Percentiles rank a stretch among this genome's conserved stretches.
Evolutionary conservation across 371 early-diverging fungal genomes (phyloP).

Genomic region (Actinomucor elegans): DNA sequence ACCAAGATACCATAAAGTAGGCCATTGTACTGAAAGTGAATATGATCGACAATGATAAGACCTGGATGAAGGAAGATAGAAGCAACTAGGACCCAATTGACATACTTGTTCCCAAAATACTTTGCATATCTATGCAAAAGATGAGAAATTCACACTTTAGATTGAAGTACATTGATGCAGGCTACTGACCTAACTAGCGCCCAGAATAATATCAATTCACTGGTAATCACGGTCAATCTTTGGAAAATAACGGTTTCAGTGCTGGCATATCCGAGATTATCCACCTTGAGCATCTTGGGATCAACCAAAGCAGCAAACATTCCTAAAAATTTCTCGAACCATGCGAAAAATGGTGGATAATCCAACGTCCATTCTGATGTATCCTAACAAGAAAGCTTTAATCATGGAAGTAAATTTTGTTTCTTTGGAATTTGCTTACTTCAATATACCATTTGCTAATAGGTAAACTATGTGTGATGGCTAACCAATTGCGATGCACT

Average conservation of each 20-base stretch:
- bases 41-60: conserved; percentile 81
- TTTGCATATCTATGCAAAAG: conserved; percentile 38
- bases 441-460: conserved; percentile 88
- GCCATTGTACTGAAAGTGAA: conserved; percentile 98
- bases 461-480: conserved; percentile 87
- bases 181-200: conserved; percentile 65
- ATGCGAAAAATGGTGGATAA: conserved; percentile 98
- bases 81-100: conserved; percentile 47
- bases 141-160: too few species aligned
- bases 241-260: conserved; percentile 80
- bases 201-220: conserved; percentile 77
- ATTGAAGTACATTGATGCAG: too few species aligned
- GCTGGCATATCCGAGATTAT: conserved; percentile 69
- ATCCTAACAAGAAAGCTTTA: conserved; percentile 57
- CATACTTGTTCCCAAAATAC: conserved; percentile 37
- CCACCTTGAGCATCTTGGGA: conserved; percentile 74
- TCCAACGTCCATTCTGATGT: conserved; percentile 96
- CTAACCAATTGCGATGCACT: conserved; percentile 98
- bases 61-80: conserved; percentile 85
- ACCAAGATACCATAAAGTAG: conserved; percentile 88
- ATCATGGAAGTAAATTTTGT: too few species aligned
- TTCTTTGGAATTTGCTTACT: conserved; percentile 35
- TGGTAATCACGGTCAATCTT: conserved; percentile 77
- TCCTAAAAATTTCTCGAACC: conserved; percentile 86
- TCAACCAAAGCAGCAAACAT: conserved; percentile 67